Conservation (phyloP, 495 filamentous ascomycete genomes). For the Tuber aestivum region DNA sequence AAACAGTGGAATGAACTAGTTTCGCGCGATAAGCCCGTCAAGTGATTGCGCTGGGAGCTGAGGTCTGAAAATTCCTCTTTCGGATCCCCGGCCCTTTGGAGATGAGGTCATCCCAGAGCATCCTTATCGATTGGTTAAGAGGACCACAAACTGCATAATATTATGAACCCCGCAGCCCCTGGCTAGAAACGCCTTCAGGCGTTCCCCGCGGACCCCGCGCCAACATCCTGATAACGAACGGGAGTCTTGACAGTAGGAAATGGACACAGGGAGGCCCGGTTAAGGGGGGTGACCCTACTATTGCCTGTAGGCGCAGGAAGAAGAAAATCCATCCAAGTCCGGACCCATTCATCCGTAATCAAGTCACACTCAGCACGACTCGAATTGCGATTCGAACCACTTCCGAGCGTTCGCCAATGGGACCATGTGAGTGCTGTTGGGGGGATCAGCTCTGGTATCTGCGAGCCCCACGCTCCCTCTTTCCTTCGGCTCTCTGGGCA, state of each 20-base stretch:
- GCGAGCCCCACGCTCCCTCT: no score
- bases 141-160: no score
- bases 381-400: not conserved
- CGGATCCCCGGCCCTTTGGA: no score
- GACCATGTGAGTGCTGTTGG: not conserved
- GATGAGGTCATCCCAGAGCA: not conserved
- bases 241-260: not conserved
- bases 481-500: no score
- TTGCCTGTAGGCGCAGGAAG: not conserved
- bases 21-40: not conserved
- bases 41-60: not conserved
- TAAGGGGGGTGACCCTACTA: not conserved
- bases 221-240: not conserved
- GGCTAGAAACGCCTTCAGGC: not conserved
- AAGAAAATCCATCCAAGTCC: no score
- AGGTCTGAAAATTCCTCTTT: not conserved
- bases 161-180: no score
- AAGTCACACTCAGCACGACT: rapidly evolving
- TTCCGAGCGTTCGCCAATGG: not conserved
- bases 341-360: not conserved
- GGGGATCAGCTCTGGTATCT: not conserved
- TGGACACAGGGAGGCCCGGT: not conserved
- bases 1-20: no score
- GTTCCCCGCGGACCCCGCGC: no score
- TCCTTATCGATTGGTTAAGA: not conserved